phyloP scores from a whole-genome alignment of 2,329 filamentous ascomycete genomes.

The Raffaelea albimanens region DNA sequence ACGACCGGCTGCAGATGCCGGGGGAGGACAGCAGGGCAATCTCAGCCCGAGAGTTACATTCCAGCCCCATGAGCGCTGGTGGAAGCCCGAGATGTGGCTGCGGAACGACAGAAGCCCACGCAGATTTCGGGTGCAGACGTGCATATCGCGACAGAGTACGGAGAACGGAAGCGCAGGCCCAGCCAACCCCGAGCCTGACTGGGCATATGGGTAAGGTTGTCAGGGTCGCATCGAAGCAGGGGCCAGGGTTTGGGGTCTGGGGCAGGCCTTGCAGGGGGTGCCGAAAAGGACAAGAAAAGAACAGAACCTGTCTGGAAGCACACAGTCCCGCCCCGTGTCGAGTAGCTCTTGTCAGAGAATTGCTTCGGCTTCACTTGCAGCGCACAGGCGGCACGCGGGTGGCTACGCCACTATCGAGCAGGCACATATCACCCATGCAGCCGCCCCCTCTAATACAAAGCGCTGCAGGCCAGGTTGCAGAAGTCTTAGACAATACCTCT shows the following conservation, averaged over 20 bases:
- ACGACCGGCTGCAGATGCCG: too few species aligned
- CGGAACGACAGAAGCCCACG: too few species aligned
- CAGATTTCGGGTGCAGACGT: too few species aligned
- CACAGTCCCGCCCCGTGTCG: constrained; percentile 16
- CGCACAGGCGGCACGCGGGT: too few species aligned
- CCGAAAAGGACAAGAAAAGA: not conserved
- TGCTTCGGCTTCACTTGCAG: constrained; percentile 28
- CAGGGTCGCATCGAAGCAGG: not conserved
- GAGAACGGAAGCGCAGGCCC: too few species aligned
- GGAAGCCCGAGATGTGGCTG: too few species aligned
- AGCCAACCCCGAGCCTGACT: too few species aligned
- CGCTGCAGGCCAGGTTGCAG: not conserved
- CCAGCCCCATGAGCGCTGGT: too few species aligned
- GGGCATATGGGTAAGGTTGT: not conserved
- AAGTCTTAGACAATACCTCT: not conserved
- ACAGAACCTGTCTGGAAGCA: constrained; percentile 3
- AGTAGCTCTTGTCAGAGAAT: constrained; percentile 24
- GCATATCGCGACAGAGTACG: too few species aligned
- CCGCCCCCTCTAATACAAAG: not conserved
- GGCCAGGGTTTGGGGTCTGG: not conserved
- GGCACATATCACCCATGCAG: not conserved
- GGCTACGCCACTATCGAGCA: too few species aligned
- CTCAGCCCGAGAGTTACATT: too few species aligned
- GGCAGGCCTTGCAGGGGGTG: not conserved
- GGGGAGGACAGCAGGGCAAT: too few species aligned